These are phyloP conservation scores for Brettanomyces nanus DNA, from an alignment of 805 yeast genomes.

Conservation along the genomic window DNA sequence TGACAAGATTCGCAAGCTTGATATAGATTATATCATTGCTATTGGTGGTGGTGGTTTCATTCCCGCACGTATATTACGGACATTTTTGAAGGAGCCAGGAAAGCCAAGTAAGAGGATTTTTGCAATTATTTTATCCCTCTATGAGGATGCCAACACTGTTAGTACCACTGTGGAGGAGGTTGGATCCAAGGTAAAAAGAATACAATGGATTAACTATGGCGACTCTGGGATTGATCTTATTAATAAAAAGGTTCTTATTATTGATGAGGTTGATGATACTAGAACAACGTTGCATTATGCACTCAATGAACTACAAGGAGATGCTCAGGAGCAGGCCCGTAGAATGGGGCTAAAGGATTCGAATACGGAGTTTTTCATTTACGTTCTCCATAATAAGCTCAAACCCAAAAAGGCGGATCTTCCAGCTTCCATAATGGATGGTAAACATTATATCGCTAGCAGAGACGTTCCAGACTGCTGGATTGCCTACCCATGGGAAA, in stretches of 20 bases:
- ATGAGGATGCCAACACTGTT: slow-evolving; percentile 68
- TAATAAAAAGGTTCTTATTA: slow-evolving; percentile 64
- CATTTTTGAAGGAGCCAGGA: slow-evolving; percentile 84
- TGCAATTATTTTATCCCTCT: slow-evolving; percentile 88
- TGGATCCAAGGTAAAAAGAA: slow-evolving; percentile 66
- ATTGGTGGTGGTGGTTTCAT: slow-evolving; percentile 89
- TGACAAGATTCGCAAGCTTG: slow-evolving; percentile 54
- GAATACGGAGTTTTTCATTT: slow-evolving; percentile 61
- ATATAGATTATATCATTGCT: slow-evolving; percentile 88
- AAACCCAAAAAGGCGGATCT: slow-evolving; percentile 67
- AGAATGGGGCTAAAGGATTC: slow-evolving; percentile 43
- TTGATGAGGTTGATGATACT: slow-evolving; percentile 83
- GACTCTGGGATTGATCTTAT: slow-evolving; percentile 54
- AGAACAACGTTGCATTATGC: slow-evolving; percentile 81
- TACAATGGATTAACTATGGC: slow-evolving; percentile 77
- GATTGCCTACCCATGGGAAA: slow-evolving; percentile 89
- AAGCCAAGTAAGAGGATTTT: slow-evolving; percentile 85
- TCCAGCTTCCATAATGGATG: slow-evolving; percentile 54
- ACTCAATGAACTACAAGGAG: slow-evolving; percentile 63
- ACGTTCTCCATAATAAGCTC: slow-evolving; percentile 69
- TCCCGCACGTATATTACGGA: slow-evolving; percentile 92
- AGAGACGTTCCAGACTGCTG: slow-evolving; percentile 70
- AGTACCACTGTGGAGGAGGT: slow-evolving; percentile 47
- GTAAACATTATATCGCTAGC: slow-evolving; percentile 59
- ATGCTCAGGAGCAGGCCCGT: slow-evolving; percentile 52